Base-by-base conservation (phyloP, 1,284 basidiomycete genomes). In the Neolentinus lepideus region DNA sequence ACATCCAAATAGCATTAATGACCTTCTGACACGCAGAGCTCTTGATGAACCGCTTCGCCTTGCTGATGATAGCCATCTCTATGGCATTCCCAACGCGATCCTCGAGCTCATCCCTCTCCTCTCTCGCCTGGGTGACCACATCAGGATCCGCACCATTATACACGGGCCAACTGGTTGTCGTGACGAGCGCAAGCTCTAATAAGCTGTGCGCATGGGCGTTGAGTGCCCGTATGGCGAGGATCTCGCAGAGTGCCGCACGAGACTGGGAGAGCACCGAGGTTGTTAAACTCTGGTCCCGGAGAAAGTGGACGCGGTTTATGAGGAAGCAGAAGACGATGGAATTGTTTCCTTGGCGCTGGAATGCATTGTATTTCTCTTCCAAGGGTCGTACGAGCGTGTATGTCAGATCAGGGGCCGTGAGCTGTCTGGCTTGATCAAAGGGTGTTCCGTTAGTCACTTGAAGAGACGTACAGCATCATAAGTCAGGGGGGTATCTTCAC, bases 101-200 rank as follows among this genome's bases (percentile, higher is more conserved):
- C 57, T 92, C 84, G 27, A 90, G 67, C 62, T 89, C 85, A 55
- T 84, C 88, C 56, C 84, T 75, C 52, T 93, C 86, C 58, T 87
- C 81, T 57, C 80, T 78, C 2, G 84, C 87, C 54, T 80, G 77
- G 19, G 77, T 70, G 35, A 93, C 64, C 2, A 89, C 71, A 38
- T 72, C 77, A 3, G 78, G 72, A 38, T 85, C 88, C n/a, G 88
- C 92, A 24, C 92, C 92, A 50, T 84, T 81, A 67, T 92, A 95
- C 6, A 95, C 83, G 0, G 83, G 81, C 92, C 94, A 98, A 33
- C 84, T 88, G 0, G 91, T 95, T 11, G 94, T 92, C 21, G 94
- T 76, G 1, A 87, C 84, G 3, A 86, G 79, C 1, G 90, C 87
- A 24, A 97, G 81, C 53, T 88, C 83, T 27, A 97, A 77, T 64